Base-by-base conservation (phyloP, 345 rosid species). In the Populus davidiana region DNA sequence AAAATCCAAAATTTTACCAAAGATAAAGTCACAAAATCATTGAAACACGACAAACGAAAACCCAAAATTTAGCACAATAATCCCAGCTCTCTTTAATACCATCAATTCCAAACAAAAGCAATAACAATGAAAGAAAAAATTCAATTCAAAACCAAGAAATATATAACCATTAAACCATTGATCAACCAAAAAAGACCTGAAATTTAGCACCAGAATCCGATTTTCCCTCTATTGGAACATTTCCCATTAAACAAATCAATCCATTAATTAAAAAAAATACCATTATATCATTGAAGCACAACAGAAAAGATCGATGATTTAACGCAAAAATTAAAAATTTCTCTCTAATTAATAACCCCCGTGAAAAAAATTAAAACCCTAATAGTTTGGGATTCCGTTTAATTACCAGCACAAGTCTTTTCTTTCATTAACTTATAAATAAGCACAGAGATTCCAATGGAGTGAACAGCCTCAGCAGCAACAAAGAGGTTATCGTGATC, bases 401-500 rank as follows among this genome's bases (percentile, higher is more conserved):
- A 23, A 12, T 77, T 85, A 92, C 98, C 99, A 16, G 99, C 99
- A 80, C 99, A 96, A 65, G 98, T 94, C 83, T 85, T 96, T 86
- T 96, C 99, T 86, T 92, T 94, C 86, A 82, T 94, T 80, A 96
- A 93, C 85, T 96, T 96, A 84, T 96, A 96, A 35, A 94, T 96
- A 47, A 96, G 96, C 70, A 96, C 97, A 69, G 87, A 84, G 86
- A 96, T 96, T 77, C 99, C 99, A 20, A 96, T 85, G 41, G 98
- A 94, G 84, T 96, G 99, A 20, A 94, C 97, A 31, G 97, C 97
- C 90, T 96, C 98, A 7, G 99, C 95, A 43, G 99, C 99, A 16
- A 94, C 97, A 78, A 96, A 96, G 82, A 96, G 99, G 79, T 94
- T 96, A 78, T 96, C 99, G 78, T 96, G 99, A 73, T 96, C 99